These are phyloP conservation scores for Silene conica DNA, from an alignment of 148 eudicot species.

Conservation along the genomic window DNA sequence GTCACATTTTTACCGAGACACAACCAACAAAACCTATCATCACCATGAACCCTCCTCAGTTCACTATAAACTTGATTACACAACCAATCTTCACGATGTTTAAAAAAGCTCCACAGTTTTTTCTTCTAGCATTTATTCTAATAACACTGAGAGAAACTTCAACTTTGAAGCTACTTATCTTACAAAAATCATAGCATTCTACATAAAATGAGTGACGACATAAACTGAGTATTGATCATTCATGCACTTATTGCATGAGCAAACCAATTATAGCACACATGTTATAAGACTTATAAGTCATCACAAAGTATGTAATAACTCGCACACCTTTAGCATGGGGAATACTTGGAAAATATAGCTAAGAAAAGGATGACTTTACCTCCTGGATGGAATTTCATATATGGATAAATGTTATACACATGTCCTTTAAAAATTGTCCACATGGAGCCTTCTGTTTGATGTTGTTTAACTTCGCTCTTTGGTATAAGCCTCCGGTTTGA, in stretches of 20 bases:
- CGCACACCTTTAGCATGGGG: background rate
- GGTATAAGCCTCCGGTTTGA: constrained; percentile 78
- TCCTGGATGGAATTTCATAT: constrained; percentile 99
- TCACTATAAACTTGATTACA: background rate
- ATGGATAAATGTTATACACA: constrained; percentile 86
- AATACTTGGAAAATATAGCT: background rate
- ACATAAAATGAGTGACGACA: too few species aligned
- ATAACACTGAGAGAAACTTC: background rate
- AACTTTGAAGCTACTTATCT: background rate
- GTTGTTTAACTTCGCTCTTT: constrained; percentile 79
- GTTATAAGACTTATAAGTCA: background rate
- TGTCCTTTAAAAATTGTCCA: constrained; percentile 97
- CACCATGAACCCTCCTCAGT: too few species aligned
- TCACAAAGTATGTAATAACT: background rate
- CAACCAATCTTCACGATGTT: background rate
- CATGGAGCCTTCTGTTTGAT: constrained; percentile 76
- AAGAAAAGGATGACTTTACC: constrained; percentile 38
- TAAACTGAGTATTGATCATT: background rate
- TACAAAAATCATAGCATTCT: background rate
- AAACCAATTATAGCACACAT: constrained; percentile 1
- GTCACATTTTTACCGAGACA: too few species aligned
- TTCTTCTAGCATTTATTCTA: background rate
- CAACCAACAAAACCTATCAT: too few species aligned
- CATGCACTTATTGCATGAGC: background rate
- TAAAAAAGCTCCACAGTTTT: background rate